Conservation (phyloP, 2,329 filamentous ascomycete genomes). For the Rhinocladiella similis region DNA sequence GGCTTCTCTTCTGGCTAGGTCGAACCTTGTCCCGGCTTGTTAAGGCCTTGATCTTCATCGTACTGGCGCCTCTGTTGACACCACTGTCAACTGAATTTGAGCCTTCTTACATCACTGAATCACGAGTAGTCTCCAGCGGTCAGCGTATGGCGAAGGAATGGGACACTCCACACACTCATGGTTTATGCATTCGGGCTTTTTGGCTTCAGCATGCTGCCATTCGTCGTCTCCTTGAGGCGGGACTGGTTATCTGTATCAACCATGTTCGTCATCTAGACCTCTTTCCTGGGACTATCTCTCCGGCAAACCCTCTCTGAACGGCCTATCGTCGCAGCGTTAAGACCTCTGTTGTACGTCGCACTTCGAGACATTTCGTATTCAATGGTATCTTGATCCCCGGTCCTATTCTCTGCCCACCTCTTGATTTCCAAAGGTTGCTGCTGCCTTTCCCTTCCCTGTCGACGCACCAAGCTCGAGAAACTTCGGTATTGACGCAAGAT, state of each 20-base stretch:
- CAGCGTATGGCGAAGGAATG: background rate
- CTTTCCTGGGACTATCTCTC: background rate
- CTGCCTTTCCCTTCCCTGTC: background rate
- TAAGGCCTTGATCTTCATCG: background rate
- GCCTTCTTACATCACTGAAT: slow-evolving; percentile 3
- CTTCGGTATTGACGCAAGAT: slow-evolving; percentile 12
- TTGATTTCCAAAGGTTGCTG: background rate
- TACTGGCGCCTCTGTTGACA: background rate
- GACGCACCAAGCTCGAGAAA: slow-evolving; percentile 7
- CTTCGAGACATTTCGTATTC: background rate
- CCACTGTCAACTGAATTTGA: background rate
- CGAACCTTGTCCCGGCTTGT: background rate
- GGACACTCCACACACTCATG: background rate
- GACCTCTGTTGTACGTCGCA: background rate
- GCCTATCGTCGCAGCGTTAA: background rate
- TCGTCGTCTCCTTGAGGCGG: background rate
- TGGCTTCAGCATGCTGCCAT: background rate
- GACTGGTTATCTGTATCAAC: background rate
- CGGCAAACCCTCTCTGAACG: background rate
- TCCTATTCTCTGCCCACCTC: slow-evolving; percentile 2
- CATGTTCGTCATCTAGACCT: slow-evolving; percentile 1
- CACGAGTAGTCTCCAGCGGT: background rate
- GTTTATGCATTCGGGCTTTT: background rate
- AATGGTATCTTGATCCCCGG: background rate
- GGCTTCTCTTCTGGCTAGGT: background rate